Evolutionary conservation across 2,329 filamentous ascomycete genomes (phyloP).

Genomic region (Pseudogymnoascus sp.): DNA sequence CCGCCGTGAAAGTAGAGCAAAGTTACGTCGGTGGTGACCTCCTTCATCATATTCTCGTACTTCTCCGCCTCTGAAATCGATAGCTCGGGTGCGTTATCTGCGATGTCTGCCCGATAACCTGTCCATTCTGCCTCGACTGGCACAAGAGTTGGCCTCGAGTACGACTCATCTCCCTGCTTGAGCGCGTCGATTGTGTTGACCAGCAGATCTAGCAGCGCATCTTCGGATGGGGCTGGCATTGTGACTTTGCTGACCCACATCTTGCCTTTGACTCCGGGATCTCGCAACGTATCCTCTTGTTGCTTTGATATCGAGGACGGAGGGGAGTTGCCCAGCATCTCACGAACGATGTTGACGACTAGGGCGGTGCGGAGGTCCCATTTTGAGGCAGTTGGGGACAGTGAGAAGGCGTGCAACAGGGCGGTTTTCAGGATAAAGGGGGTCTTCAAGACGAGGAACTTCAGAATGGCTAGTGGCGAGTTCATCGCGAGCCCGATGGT

Average conservation of each 20-base stretch:
- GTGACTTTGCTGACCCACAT: conserved; percentile 74
- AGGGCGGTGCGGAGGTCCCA: conserved; percentile 72
- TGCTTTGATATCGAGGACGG: conserved; percentile 43
- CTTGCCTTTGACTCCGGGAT: conserved; percentile 63
- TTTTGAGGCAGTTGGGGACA: conserved; percentile 65
- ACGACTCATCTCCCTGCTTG: conserved; percentile 27
- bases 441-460: conserved; percentile 40
- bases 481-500: conserved; percentile 28
- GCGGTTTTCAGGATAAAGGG: conserved; percentile 56
- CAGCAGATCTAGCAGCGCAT: conserved; percentile 50
- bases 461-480: conserved; percentile 19
- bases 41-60: conserved; percentile 59
- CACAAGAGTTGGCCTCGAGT: conserved; percentile 42
- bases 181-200: conserved; percentile 49
- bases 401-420: conserved; percentile 53
- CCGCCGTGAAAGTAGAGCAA: conserved; percentile 71
- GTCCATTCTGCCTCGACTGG: conserved; percentile 69
- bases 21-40: conserved; percentile 54
- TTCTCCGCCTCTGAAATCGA: conserved; percentile 53
- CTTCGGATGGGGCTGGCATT: conserved; percentile 49
- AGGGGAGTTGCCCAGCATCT: conserved; percentile 39
- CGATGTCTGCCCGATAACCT: conserved; percentile 53
- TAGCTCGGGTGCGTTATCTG: conserved; percentile 42
- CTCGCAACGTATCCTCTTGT: conserved; percentile 55
- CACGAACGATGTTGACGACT: conserved; percentile 61